A percentile compares a stretch with the other conserved stretches of the same genome.
phyloP scores from a whole-genome alignment of 768 basidiomycete genomes.

The Steccherinum ochraceum region DNA sequence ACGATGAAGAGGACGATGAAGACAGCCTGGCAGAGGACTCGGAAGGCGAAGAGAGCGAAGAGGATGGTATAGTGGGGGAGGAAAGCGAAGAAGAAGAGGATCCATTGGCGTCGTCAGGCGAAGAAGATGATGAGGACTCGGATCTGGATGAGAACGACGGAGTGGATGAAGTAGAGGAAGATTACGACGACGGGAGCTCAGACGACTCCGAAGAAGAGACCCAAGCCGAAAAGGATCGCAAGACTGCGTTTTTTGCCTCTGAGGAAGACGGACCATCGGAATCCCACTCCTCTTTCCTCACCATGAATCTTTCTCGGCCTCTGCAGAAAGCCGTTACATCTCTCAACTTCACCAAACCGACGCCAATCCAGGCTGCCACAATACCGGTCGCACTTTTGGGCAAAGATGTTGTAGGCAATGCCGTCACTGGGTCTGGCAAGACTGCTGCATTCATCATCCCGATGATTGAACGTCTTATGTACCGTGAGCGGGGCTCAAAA shows the following conservation, averaged over 20 bases:
- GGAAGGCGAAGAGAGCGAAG: conserved; percentile 29
- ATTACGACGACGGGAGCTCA: conserved; percentile 41
- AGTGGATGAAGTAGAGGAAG: conserved; percentile 22
- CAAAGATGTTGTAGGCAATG: conserved; percentile 93
- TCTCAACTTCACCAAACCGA: conserved; percentile 77
- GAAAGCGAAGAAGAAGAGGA: conserved; percentile 31
- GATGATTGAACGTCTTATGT: conserved; percentile 86
- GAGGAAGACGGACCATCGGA: conserved; percentile 36
- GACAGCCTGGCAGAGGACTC: conserved; percentile 22
- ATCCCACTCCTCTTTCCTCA: conserved; percentile 69
- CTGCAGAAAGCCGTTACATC: conserved; percentile 85
- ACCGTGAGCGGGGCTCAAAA: conserved; percentile 84
- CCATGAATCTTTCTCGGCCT: conserved; percentile 94
- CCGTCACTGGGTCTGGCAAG: conserved; percentile 97
- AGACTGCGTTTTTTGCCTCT: conserved; percentile 84
- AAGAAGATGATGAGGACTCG: conserved; percentile 27
- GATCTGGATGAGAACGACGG: conserved; percentile 12
- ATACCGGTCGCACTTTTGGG: conserved; percentile 92
- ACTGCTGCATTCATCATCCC: conserved; percentile 97
- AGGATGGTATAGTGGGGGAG: conserved; percentile 31
- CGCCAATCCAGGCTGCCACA: conserved; percentile 92
- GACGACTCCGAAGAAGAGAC: conserved; percentile 59
- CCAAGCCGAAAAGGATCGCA: conserved; percentile 56
- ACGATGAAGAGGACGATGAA: conserved; percentile 28
- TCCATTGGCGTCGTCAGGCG: conserved; percentile 36